Base-by-base conservation (phyloP, 176 grass and related monocot genomes). In the Triticum timopheevii region DNA sequence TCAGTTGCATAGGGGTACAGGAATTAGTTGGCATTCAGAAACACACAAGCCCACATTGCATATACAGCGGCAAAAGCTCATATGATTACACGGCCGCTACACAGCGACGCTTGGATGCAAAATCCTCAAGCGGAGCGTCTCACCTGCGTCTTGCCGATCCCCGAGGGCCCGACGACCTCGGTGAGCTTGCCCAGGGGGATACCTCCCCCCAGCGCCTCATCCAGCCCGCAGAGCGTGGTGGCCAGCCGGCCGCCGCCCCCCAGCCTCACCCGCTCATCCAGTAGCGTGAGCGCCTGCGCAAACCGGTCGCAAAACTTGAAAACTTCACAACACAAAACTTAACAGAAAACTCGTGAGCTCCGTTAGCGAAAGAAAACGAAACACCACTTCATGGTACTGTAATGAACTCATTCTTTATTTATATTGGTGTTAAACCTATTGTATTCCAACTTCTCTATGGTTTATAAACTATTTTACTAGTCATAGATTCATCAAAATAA, bases 101-200 rank as follows among this genome's bases (percentile, higher is more conserved):
- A 8, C 4, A 35, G 39, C 6, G 40, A 84, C 28, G 36, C 15
- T 16, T 20, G 49, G 25, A 27, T 27, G 25, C 25, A 27, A 27
- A 27, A 27, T 27, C 25, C 25, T 27, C 25, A 27, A 27, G 25
- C 25, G 25, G 25, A 27, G 25, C 25, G 10, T 12, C 19, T 89
- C 83, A 96, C 97, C 89, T 98, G 94, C 42, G 94, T 94, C 87
- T 98, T 98, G 39, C 97, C 97, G 4, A 96, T 96, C 84, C 97
- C 97, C 15, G 97, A 93, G 4, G 97, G 94, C 11, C 92, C 97
- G 20, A 98, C 97, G 61, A 98, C 82, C 85, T 96, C 94, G 17
- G 90, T 94, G 77, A 98, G 97, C 88, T 86, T 91, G 17, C 94
- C 92, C 27, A 87, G 65, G 12, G 92, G 94, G 54, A 98, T 88